Evolutionary conservation across 108 stramenopile genomes (phyloP), one percentile per base, ranked within the genome.

Genomic region (Skeletonema marinoi): DNA sequence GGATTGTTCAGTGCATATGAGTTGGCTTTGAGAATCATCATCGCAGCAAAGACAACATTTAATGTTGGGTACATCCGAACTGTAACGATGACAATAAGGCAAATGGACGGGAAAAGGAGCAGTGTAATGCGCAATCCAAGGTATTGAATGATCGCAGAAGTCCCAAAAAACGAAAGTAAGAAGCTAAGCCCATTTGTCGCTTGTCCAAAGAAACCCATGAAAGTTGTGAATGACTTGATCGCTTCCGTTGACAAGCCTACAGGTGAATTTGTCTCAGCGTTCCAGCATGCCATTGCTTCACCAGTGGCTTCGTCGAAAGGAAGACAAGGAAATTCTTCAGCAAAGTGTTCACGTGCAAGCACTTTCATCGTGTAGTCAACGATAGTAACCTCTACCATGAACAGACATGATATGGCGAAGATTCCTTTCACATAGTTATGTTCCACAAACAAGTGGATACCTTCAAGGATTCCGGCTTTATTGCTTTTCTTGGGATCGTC

Each of bases 321-420:
- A 31, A 71, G 74, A 46, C 92, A 97, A 25, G 98, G 98, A 78
- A 93, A 88, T 50, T 89, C 80, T n/a, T 74, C 84, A 41, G 88
- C 78, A 86, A 98, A 98, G 64, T 88, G 80, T 21, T 94, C 93
- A 61, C 89, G 74, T 38, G 98, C 98, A 44, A 98, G 81, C 48
- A 97, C 93, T 85, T 98, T 99, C 95, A 99, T 96, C 8, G 92
- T 97, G 77, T 91, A 99, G 77, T 99, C 97, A 10, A 99, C 89
- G 78, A 99, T 97, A 29, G 98, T 99, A 12, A 97, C 97, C 86
- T 97, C 97, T 44, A 99, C 97, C 97, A 98, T 98, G 90, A 97
- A 99, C 0, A 99, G 84, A 86, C 97, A 97, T 17, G 92, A 93
- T 71, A 99, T 93, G 31, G 95, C 97, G 70, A 99, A 98, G 67